Conservation (phyloP, 2,329 filamentous ascomycete species). For the Trichoderma sp. region DNA sequence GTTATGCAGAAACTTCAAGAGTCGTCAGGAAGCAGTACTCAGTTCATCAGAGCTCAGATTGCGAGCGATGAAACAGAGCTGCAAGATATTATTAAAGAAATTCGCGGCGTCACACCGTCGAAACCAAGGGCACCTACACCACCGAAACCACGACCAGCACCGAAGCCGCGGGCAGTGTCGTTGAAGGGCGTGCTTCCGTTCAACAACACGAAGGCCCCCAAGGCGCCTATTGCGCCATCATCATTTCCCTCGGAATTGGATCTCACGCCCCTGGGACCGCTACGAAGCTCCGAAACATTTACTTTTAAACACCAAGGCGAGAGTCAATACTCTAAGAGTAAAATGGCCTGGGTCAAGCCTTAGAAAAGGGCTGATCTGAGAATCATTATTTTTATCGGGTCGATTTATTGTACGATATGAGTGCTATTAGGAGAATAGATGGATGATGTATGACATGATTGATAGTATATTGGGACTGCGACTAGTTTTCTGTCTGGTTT, state of each 20-base stretch:
- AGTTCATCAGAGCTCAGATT: conserved; percentile 85
- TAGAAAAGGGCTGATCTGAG: too few relatives aligned
- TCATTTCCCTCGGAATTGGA: conserved; percentile 36
- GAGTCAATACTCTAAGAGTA: conserved; percentile 34
- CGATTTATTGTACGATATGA: background rate
- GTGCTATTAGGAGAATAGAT: too few relatives aligned
- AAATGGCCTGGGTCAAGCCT: conserved; percentile 37
- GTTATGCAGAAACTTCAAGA: conserved; percentile 76
- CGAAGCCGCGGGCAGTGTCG: conserved; percentile 33
- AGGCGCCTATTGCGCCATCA: background rate
- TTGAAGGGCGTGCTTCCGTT: conserved; percentile 45
- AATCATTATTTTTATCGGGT: background rate
- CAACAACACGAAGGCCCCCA: conserved; percentile 6
- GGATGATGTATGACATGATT: background rate
- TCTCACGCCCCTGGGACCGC: conserved; percentile 42
- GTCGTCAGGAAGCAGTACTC: conserved; percentile 49
- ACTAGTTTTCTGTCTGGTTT: background rate
- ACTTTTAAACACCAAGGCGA: conserved; percentile 30
- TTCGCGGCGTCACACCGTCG: conserved; percentile 45
- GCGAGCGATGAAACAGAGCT: conserved; percentile 74
- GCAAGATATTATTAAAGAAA: conserved; percentile 68
- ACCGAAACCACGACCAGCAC: conserved; percentile 33
- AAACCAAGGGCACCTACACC: conserved; percentile 45
- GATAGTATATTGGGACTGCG: background rate
- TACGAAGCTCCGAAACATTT: conserved; percentile 42